Conservation (phyloP, 2,329 filamentous ascomycete genomes). For the Septoria linicola region DNA sequence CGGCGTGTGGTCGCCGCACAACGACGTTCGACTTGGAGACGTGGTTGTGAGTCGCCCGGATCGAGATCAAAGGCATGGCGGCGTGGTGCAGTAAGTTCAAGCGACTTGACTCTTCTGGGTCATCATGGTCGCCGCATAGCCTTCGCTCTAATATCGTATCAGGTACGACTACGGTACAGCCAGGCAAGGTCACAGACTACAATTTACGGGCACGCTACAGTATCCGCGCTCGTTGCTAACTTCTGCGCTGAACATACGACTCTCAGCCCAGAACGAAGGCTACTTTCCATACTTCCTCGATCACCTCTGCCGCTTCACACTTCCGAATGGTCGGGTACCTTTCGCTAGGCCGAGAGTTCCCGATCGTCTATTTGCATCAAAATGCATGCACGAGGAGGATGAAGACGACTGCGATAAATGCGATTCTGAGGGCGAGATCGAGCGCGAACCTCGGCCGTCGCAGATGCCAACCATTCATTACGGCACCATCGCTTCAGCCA, state of each 20-base stretch:
- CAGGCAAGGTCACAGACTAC: not conserved
- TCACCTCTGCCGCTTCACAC: no score
- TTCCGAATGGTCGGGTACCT: no score
- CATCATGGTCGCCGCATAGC: not conserved
- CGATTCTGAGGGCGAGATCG: not conserved
- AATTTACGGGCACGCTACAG: not conserved
- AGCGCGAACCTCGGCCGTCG: not conserved
- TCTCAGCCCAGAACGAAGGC: not conserved
- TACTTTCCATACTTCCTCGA: not conserved
- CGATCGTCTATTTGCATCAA: not conserved
- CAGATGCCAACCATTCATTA: conserved; percentile 22
- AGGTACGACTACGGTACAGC: conserved; percentile 7
- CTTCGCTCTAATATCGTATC: conserved; percentile 15
- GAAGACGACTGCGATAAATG: not conserved
- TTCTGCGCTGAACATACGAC: not conserved
- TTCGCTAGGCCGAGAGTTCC: not conserved
- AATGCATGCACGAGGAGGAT: not conserved
- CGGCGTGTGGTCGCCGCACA: conserved; percentile 25
- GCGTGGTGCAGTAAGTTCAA: conserved; percentile 4
- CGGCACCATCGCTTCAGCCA: conserved; percentile 30
- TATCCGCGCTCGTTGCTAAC: not conserved
- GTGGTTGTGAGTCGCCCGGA: conserved; percentile 31
- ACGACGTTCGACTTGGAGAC: conserved; percentile 34
- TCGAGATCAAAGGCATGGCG: conserved; percentile 19
- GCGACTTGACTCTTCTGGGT: not conserved